Percentiles rank a stretch among this genome's conserved stretches.
Evolutionary conservation across 257 asterid genomes (phyloP).

Genomic region (Salvia splendens): DNA sequence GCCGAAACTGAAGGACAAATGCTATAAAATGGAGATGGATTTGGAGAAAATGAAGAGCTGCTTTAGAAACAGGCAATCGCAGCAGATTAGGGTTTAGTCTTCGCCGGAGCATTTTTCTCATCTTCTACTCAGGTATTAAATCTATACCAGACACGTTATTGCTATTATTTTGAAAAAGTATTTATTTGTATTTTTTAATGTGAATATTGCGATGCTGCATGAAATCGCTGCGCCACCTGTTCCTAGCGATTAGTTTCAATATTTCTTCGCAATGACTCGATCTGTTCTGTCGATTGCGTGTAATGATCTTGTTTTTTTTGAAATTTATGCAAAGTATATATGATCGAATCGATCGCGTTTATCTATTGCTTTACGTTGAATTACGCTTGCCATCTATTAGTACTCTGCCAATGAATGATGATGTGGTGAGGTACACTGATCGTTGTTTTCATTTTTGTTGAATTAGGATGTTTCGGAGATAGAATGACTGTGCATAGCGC

Average conservation of each 20-base stretch:
- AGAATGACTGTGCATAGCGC: conserved; percentile 25
- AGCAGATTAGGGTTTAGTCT: conserved; percentile 33
- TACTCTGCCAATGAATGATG: not conserved
- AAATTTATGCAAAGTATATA: not conserved
- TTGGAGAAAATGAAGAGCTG: not conserved
- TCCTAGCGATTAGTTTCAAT: not conserved
- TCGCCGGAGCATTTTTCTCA: not conserved
- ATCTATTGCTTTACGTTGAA: not conserved
- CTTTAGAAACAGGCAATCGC: not conserved
- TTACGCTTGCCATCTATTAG: not conserved
- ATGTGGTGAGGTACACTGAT: conserved; percentile 8
- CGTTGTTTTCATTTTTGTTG: conserved; percentile 19
- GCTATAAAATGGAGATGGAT: conserved; percentile 16
- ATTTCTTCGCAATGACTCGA: not conserved
- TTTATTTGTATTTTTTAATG: not conserved
- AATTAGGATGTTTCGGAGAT: conserved; percentile 36
- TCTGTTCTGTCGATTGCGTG: not conserved
- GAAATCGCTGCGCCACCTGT: conserved; percentile 26
- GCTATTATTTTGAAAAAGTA: not conserved
- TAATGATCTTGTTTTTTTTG: not conserved
- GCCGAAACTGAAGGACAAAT: not conserved
- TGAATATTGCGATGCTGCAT: conserved; percentile 13
- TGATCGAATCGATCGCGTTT: conserved; percentile 16
- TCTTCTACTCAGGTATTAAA: conserved; percentile 30
- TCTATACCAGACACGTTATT: conserved; percentile 1